Evolutionary conservation across 352 stramenopile species (phyloP).

Genomic region (Globisporangium uncinulatum): DNA sequence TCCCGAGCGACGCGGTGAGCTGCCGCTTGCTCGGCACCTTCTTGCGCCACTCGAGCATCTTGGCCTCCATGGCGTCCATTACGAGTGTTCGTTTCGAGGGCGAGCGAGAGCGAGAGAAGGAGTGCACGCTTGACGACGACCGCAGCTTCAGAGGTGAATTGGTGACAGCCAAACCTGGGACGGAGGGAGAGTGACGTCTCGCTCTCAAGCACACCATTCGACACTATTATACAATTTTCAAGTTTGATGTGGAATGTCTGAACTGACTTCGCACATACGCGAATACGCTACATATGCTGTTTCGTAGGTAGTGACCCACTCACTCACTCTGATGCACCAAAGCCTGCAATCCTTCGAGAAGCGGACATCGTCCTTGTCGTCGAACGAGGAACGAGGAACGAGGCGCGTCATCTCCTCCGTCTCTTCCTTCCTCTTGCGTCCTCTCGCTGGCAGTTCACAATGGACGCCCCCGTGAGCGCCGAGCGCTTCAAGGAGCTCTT

Average conservation of each 20-base stretch:
- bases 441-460: too few species aligned
- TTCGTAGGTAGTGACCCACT: too few species aligned
- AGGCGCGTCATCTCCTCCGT: not conserved
- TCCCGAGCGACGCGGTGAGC: constrained; percentile 49
- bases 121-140: not conserved
- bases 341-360: not conserved
- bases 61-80: constrained; percentile 58
- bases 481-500: constrained; percentile 41
- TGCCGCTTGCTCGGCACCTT: constrained; percentile 73
- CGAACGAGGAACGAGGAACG: too few species aligned
- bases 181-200: too few species aligned
- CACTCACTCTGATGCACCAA: not conserved
- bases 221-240: too few species aligned
- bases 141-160: too few species aligned
- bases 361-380: not conserved
- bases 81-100: not conserved
- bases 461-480: constrained; percentile 8
- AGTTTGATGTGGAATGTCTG: too few species aligned
- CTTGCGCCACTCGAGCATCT: constrained; percentile 57
- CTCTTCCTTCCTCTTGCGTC: not conserved
- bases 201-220: too few species aligned
- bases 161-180: too few species aligned
- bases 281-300: too few species aligned
- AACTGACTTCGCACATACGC: too few species aligned
- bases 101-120: not conserved